Base-by-base conservation (phyloP, 495 filamentous ascomycete genomes). In the Massariosphaeria phaeospora region DNA sequence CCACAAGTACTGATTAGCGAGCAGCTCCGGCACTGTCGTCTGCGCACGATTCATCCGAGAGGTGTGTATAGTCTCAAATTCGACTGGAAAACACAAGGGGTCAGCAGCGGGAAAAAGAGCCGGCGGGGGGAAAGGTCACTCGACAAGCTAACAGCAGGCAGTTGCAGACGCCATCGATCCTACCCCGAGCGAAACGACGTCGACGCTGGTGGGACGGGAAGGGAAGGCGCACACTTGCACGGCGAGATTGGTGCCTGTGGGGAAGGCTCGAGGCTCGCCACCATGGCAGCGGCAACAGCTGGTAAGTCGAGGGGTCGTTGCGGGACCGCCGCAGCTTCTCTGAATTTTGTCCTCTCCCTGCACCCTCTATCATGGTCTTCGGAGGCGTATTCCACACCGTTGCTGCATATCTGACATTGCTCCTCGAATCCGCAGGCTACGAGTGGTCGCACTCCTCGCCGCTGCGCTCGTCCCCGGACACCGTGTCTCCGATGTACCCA, bases 401-500 rank as follows among this genome's bases (percentile, higher is more conserved):
- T 25, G 43, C 35, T 12, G 18, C 52, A 20, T 49, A 49, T 43
- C 61, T 64, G 34, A 64, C 57, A 21, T 42, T 40, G 47, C 39
- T 48, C 13, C 20, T 63, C 25, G 13, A 26, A n/a, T 40, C 21
- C 10, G 39, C 49, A 67, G 65, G 56, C 45, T 65, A 65, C 59
- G 65, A 65, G 55, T 65, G 65, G 62, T 41, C 47, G 20, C 61
- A 39, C 55, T 61, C 60, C 4, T 61, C 65, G 15, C 56, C 63
- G 23, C 48, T 56, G 18, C 45, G 52, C 20, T 57, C 74, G 64
- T 73, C 74, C 48, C 77, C 84, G 62, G 87, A 93, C 69, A 82
- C 84, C 41, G 75, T 77, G 46, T 90, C 89, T 43, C 75, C 83
- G 27, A 69, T 86, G 59, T 93, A 88, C 66, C 88, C 88, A 57